Evolutionary conservation across 2,329 filamentous ascomycete species (phyloP).

Genomic region (Saccharata proteae): DNA sequence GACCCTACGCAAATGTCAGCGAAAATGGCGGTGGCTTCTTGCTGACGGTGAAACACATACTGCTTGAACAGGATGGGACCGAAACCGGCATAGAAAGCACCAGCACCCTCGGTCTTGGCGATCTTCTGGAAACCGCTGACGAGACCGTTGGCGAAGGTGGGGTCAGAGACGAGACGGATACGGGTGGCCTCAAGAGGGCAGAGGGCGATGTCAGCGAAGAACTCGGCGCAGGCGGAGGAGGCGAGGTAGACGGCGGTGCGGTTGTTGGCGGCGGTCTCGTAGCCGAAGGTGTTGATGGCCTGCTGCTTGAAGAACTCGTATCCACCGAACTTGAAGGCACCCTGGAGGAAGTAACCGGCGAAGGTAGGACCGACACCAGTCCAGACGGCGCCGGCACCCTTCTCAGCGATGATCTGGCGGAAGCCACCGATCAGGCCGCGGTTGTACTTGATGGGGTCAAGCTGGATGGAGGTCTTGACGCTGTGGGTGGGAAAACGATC

Average conservation of each 20-base stretch:
- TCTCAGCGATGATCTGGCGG: conserved; percentile 70
- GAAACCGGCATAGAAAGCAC: conserved; percentile 85
- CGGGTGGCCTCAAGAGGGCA: conserved; percentile 88
- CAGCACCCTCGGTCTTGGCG: conserved; percentile 66
- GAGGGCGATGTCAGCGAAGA: conserved; percentile 66
- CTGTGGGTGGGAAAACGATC: conserved; percentile 35
- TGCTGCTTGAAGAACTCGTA: conserved; percentile 97
- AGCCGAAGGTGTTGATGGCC: conserved; percentile 67
- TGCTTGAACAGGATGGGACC: conserved; percentile 42
- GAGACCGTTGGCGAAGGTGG: conserved; percentile 71
- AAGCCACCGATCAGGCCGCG: conserved; percentile 75
- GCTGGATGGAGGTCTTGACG: conserved; percentile 93
- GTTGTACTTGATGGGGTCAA: conserved; percentile 84
- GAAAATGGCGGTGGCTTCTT: not conserved
- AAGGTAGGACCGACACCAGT: conserved; percentile 78
- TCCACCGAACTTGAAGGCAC: conserved; percentile 86
- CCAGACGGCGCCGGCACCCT: conserved; percentile 75
- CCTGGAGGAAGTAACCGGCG: conserved; percentile 88
- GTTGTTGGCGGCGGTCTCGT: conserved; percentile 57
- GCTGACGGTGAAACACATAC: conserved; percentile 9
- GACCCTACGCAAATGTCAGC: conserved; percentile 43
- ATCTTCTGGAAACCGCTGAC: conserved; percentile 74
- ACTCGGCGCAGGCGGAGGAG: conserved; percentile 48
- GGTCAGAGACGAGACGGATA: conserved; percentile 85
- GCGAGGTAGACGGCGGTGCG: conserved; percentile 71